A percentile compares a stretch with the other conserved stretches of the same genome.
Conservation (phyloP, 768 basidiomycete genomes). For the Boletus rex-veris region DNA sequence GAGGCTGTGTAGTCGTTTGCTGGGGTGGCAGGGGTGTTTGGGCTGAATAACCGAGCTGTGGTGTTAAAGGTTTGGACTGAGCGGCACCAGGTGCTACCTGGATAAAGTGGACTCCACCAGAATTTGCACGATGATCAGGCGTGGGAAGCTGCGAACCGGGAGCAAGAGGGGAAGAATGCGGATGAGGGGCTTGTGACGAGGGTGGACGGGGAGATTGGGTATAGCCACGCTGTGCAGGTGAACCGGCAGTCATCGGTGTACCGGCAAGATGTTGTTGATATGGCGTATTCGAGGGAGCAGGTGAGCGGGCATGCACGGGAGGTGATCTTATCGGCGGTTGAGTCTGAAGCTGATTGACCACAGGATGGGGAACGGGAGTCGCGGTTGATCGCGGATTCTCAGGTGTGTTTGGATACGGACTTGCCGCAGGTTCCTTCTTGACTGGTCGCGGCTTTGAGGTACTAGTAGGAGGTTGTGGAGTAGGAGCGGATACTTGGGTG, state of each 20-base stretch:
- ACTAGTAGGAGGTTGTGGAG: conserved; percentile 29
- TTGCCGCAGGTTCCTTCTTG: conserved; percentile 31
- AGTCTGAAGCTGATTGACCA: conserved; percentile 33
- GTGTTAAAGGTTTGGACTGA: conserved; percentile 32
- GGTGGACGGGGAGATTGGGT: conserved; percentile 35
- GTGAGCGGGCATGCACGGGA: conserved; percentile 28
- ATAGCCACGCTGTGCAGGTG: conserved; percentile 33
- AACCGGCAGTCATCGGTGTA: conserved; percentile 22
- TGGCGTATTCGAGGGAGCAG: conserved; percentile 15
- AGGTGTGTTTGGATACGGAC: conserved; percentile 26
- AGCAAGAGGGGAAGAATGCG: conserved; percentile 30
- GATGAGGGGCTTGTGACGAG: conserved; percentile 29
- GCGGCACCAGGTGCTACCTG: conserved; percentile 18
- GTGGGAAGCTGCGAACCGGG: conserved; percentile 29
- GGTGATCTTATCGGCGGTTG: conserved; percentile 29
- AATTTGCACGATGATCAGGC: conserved; percentile 21
- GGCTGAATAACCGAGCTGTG: conserved; percentile 24
- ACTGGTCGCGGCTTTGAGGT: conserved; percentile 21
- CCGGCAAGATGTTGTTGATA: conserved; percentile 22
- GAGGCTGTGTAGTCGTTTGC: conserved; percentile 19
- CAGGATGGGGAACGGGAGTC: conserved; percentile 32
- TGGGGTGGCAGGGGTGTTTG: conserved; percentile 19
- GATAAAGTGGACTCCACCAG: conserved; percentile 26
- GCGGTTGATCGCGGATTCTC: conserved; percentile 29
- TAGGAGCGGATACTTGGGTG: conserved; percentile 24